A percentile compares a stretch with the other conserved stretches of the same genome.
phyloP scores from a whole-genome alignment of 1,139 yeast genomes.

The Pichia sp. region DNA sequence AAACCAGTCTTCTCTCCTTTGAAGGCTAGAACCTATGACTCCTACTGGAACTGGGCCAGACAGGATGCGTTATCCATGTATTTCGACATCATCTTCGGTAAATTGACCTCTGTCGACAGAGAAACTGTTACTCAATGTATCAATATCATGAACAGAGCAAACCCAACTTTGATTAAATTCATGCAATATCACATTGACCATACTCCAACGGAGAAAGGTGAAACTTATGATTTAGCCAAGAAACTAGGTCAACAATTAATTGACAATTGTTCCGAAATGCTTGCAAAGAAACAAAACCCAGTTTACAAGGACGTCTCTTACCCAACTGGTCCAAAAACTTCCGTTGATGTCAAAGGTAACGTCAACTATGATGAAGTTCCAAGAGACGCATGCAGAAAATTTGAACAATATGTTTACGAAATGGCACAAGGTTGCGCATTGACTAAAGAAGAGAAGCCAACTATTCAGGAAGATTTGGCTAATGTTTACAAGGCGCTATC shows the following conservation, averaged over 20 bases:
- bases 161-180: conserved; percentile 87
- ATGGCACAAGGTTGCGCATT: conserved; percentile 94
- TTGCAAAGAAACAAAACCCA: conserved; percentile 56
- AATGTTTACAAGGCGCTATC: conserved; percentile 78
- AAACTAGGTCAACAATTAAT: conserved; percentile 87
- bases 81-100: conserved; percentile 93
- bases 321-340: conserved; percentile 94
- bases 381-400: conserved; percentile 87
- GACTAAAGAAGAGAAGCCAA: conserved; percentile 64
- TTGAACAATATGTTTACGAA: conserved; percentile 92
- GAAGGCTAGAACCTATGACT: conserved; percentile 94
- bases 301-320: conserved; percentile 91
- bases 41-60: conserved; percentile 99
- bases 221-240: conserved; percentile 82
- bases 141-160: conserved; percentile 95
- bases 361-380: conserved; percentile 78
- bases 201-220: conserved; percentile 86
- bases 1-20: conserved; percentile 84
- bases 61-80: conserved; percentile 93
- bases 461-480: conserved; percentile 79
- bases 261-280: conserved; percentile 89
- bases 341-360: conserved; percentile 83
- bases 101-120: conserved; percentile 83
- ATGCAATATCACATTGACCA: conserved; percentile 97
- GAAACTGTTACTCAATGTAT: conserved; percentile 96